Conservation (phyloP, 2,329 filamentous ascomycete species). For the Aschersonia sp. region DNA sequence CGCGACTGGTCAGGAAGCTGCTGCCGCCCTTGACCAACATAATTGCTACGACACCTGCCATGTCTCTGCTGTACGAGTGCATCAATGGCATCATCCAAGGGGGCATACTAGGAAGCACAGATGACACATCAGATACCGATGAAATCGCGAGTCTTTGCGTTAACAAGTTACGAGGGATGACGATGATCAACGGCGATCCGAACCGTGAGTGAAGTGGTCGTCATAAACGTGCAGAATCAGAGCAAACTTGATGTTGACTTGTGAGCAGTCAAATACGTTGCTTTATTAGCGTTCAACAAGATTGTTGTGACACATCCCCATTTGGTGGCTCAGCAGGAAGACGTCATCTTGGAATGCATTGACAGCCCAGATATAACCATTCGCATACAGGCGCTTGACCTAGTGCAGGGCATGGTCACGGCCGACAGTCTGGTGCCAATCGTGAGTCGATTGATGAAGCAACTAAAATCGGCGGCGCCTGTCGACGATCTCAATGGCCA, state of each 20-base stretch:
- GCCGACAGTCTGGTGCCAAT: constrained; percentile 72
- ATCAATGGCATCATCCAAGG: constrained; percentile 98
- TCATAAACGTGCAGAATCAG: no score
- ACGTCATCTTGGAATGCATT: constrained; percentile 91
- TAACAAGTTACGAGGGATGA: constrained; percentile 83
- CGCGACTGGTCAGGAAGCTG: constrained; percentile 79
- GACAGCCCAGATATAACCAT: constrained; percentile 95
- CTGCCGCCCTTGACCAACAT: constrained; percentile 82
- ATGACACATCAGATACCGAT: constrained; percentile 68
- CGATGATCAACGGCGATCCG: constrained; percentile 82
- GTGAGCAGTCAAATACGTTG: constrained; percentile 79
- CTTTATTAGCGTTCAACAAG: constrained; percentile 85
- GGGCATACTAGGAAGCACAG: constrained; percentile 73
- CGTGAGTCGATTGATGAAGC: constrained; percentile 74
- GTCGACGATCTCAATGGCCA: constrained; percentile 28
- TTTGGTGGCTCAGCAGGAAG: constrained; percentile 82
- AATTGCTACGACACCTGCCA: constrained; percentile 86
- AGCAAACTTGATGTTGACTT: neutral
- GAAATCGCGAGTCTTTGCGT: constrained; percentile 89
- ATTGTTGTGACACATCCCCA: constrained; percentile 81
- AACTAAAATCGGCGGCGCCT: constrained; percentile 56
- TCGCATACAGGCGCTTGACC: constrained; percentile 76
- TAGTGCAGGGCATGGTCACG: constrained; percentile 89
- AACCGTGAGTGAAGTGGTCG: constrained; percentile 50
- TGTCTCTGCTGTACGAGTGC: constrained; percentile 97